These are phyloP conservation scores for Naganishia randhawae DNA, from an alignment of 768 basidiomycete species.

Conservation along the genomic window DNA sequence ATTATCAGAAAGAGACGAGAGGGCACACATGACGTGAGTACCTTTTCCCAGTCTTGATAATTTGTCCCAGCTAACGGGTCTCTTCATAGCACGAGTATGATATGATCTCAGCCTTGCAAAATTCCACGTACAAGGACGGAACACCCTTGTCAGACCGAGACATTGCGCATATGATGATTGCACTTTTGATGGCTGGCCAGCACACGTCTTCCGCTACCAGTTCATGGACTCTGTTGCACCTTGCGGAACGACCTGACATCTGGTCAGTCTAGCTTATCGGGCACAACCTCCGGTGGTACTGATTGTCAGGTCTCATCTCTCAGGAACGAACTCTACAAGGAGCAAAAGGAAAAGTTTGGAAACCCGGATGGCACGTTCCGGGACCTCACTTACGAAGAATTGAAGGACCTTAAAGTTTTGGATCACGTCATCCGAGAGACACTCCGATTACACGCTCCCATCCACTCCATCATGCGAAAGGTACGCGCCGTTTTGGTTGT, in stretches of 20 bases:
- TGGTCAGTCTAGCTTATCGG: constrained; percentile 58
- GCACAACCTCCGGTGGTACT: neutral
- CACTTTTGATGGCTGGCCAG: constrained; percentile 97
- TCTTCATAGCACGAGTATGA: constrained; percentile 66
- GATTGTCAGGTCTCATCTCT: neutral
- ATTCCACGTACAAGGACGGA: constrained; percentile 80
- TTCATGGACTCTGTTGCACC: constrained; percentile 83
- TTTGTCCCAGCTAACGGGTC: neutral
- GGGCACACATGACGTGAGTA: constrained; percentile 54
- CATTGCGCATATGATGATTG: constrained; percentile 97
- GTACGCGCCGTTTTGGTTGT: neutral
- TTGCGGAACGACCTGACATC: constrained; percentile 70
- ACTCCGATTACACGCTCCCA: constrained; percentile 68
- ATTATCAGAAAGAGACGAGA: constrained; percentile 71
- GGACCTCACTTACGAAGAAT: constrained; percentile 76
- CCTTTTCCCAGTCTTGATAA: neutral
- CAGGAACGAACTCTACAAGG: constrained; percentile 78
- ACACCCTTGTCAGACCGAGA: constrained; percentile 74
- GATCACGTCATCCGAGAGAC: constrained; percentile 88
- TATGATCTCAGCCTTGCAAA: constrained; percentile 83
- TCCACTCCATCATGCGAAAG: constrained; percentile 71
- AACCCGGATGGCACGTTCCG: constrained; percentile 75
- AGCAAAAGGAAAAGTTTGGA: constrained; percentile 78
- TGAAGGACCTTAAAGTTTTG: constrained; percentile 75
- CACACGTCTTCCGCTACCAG: constrained; percentile 92